A percentile compares a stretch with the other conserved stretches of the same genome.
Conservation (phyloP, 2,329 filamentous ascomycete species). For the Trichoderma breve region DNA sequence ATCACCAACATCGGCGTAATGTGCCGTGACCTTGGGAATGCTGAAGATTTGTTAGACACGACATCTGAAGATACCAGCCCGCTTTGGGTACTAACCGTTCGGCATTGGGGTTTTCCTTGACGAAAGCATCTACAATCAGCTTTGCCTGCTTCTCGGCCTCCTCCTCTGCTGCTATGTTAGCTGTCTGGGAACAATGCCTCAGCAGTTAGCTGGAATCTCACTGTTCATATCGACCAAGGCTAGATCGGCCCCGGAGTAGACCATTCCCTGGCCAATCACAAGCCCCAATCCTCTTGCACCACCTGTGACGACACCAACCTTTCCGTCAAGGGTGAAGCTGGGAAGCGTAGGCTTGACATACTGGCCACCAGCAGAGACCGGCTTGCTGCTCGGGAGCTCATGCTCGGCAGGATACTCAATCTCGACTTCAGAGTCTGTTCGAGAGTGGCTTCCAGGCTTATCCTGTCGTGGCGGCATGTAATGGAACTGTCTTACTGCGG, state of each 20-base stretch:
- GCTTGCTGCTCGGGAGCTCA: constrained; percentile 67
- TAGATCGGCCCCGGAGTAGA: constrained; percentile 82
- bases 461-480: constrained; percentile 36
- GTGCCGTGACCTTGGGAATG: constrained; percentile 80
- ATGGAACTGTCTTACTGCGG: constrained; percentile 34
- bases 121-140: constrained; percentile 72
- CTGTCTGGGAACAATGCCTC: neutral
- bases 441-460: constrained; percentile 65
- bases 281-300: constrained; percentile 85
- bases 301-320: constrained; percentile 82
- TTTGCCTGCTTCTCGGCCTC: constrained; percentile 77
- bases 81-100: constrained; percentile 51
- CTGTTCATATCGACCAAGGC: constrained; percentile 94
- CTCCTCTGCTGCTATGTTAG: constrained; percentile 57
- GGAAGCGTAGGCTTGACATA: constrained; percentile 84
- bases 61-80: neutral
- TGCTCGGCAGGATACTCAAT: constrained; percentile 76
- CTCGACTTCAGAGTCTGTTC: constrained; percentile 74
- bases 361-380: constrained; percentile 71
- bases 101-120: constrained; percentile 73
- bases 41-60: constrained; percentile 36
- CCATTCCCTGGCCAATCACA: constrained; percentile 89
- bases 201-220: constrained; percentile 34
- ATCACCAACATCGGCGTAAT: constrained; percentile 83
- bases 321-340: constrained; percentile 81